Conservation (phyloP, 2,329 filamentous ascomycete species). For the Pseudocercospora musae region DNA sequence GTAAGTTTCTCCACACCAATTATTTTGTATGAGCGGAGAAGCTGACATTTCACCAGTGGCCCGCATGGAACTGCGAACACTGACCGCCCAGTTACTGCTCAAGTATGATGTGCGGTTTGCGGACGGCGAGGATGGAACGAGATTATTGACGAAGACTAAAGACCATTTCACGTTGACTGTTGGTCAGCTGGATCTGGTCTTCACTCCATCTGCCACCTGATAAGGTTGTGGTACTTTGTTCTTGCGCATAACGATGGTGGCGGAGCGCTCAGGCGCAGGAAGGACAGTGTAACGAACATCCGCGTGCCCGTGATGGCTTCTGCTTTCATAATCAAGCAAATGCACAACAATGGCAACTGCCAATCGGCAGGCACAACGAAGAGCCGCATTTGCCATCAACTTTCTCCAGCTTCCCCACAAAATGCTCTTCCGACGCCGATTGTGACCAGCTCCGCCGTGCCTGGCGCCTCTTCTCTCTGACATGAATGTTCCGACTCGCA, state of each 20-base stretch:
- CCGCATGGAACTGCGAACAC: constrained; percentile 37
- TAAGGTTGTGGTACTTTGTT: background rate
- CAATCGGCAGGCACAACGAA: background rate
- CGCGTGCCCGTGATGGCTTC: background rate
- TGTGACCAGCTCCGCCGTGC: background rate
- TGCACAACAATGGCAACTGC: too few relatives aligned
- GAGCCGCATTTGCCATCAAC: background rate
- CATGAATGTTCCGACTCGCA: background rate
- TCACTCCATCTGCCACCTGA: constrained; percentile 17
- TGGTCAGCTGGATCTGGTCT: constrained; percentile 22
- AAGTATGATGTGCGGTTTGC: constrained; percentile 40
- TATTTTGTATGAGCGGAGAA: background rate
- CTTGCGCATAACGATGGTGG: background rate
- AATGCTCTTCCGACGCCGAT: background rate
- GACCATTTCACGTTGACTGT: constrained; percentile 38
- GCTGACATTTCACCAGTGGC: constrained; percentile 28
- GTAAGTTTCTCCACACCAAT: constrained; percentile 5
- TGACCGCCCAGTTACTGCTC: constrained; percentile 36
- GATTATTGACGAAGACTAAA: constrained; percentile 33
- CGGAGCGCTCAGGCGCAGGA: background rate
- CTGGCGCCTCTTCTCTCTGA: background rate
- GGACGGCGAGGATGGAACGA: constrained; percentile 35
- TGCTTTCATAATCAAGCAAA: background rate
- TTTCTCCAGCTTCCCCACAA: background rate
- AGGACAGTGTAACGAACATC: background rate